Evolutionary conservation across 2,329 filamentous ascomycete species (phyloP), one percentile per base, ranked within the genome.

Genomic region (Keithomyces neogunnii): DNA sequence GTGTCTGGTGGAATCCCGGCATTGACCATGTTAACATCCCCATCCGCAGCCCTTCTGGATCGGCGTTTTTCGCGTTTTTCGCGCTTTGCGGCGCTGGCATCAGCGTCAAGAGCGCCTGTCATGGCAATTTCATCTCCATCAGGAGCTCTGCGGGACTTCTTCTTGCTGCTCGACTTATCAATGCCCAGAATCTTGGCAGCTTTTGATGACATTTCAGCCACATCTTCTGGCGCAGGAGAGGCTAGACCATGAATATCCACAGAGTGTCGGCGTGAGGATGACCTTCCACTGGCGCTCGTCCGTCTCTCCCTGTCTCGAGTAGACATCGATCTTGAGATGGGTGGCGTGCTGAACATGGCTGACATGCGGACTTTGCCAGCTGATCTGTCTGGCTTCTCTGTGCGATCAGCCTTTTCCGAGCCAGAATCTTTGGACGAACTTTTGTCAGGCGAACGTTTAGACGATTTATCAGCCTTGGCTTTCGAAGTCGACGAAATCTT

Each of bases 101-200:
- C 73, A n/a, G 59, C 61, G 51, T 73, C 72, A 13, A 65, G 61
- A 29, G 68, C 63, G 28, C 67, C 72, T 26, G 68, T 68, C 71
- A 80, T 69, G 51, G 74, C 66, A 44, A 76, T 68, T 42, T 81
- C 77, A 30, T 78, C 75, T 6, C 80, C 73, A 10, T 73, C 71
- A 9, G 66, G 65, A 6, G 54, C 39, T 56, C 73, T 81, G 51
- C 77, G 76, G 33, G 63, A 59, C 64, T 78, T 72, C 49, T 67
- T 71, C 55, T 66, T 71, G 55, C 66, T 68, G 43, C 61, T 63
- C 11, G 68, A 65, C 49, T 68, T 70, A 40, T 73, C 73, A 29
- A 79, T 58, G 72, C 90, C 81, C 2, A 93, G 81, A 49, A 92
- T 69, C 67, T 84, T 90, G 33, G 88, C 88, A 31, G 88, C 89